phyloP scores from a whole-genome alignment of 225 moss, liverwort and hornwort genomes.

The Asterella californica region DNA sequence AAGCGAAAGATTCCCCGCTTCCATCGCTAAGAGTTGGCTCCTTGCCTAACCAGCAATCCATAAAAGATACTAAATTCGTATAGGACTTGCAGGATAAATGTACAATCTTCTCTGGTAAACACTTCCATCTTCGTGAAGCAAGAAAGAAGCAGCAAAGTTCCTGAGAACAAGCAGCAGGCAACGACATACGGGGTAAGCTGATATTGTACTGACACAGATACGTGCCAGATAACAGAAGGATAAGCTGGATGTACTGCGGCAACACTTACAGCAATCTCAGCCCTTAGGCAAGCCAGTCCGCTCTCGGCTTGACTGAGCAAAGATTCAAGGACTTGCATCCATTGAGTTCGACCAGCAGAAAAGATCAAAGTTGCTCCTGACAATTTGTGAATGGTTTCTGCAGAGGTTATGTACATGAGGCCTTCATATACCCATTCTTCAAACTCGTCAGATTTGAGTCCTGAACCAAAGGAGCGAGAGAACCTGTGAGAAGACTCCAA shows the following conservation, averaged over 20 bases:
- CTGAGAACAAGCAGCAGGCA: conserved; percentile 11
- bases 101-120: conserved; percentile 16
- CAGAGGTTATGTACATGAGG: conserved; percentile 26
- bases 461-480: not conserved
- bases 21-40: not conserved
- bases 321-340: conserved; percentile 27
- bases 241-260: not conserved
- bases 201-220: not conserved
- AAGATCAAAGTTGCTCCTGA: conserved; percentile 35
- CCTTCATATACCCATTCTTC: conserved; percentile 19
- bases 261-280: conserved; percentile 29
- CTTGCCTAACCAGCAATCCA: conserved; percentile 12
- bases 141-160: conserved; percentile 38
- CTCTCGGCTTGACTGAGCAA: conserved; percentile 13
- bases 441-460: not conserved
- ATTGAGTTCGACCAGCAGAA: conserved; percentile 16
- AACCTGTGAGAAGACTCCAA: not conserved
- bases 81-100: conserved; percentile 18
- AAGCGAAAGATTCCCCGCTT: not conserved
- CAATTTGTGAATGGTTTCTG: conserved; percentile 29
- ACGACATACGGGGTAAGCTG: not conserved
- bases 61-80: not conserved
- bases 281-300: conserved; percentile 2
- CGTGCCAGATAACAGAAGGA: not conserved
- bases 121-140: conserved; percentile 31